Evolutionary conservation across 2,329 filamentous ascomycete species (phyloP).

Genomic region (Paracoccidioides lutzii): DNA sequence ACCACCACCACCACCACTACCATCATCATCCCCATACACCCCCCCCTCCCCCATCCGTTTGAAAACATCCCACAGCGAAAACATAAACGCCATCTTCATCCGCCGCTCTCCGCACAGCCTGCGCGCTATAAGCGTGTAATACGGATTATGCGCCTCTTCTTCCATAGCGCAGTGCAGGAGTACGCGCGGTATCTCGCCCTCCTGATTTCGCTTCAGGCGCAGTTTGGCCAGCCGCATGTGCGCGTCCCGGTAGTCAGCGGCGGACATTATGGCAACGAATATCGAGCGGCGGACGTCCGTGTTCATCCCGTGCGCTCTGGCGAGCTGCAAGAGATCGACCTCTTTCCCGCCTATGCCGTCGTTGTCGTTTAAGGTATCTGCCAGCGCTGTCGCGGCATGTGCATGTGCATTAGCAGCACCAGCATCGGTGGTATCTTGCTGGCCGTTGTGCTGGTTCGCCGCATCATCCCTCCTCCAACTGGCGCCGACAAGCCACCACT

Average conservation of each 20-base stretch:
- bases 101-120: constrained; percentile 55
- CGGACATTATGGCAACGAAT: constrained; percentile 80
- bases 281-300: constrained; percentile 80
- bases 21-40: constrained; percentile 46
- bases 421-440: background rate
- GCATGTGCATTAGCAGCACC: constrained; percentile 3
- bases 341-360: constrained; percentile 33
- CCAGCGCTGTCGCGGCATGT: background rate
- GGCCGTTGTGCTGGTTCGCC: constrained; percentile 4
- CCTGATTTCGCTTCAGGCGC: constrained; percentile 71
- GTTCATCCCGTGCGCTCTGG: constrained; percentile 71
- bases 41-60: constrained; percentile 65
- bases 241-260: constrained; percentile 71
- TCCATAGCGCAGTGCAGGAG: constrained; percentile 75
- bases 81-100: constrained; percentile 74
- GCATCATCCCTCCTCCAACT: constrained; percentile 53
- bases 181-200: constrained; percentile 75
- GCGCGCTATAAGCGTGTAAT: constrained; percentile 75
- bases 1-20: constrained; percentile 47
- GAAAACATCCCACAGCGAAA: constrained; percentile 75
- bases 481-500: constrained; percentile 98
- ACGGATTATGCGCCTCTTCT: constrained; percentile 78
- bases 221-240: constrained; percentile 68
- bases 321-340: constrained; percentile 59
- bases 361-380: constrained; percentile 19